phyloP scores from a whole-genome alignment of 345 rosid genomes.

The Erodium maritimum region DNA sequence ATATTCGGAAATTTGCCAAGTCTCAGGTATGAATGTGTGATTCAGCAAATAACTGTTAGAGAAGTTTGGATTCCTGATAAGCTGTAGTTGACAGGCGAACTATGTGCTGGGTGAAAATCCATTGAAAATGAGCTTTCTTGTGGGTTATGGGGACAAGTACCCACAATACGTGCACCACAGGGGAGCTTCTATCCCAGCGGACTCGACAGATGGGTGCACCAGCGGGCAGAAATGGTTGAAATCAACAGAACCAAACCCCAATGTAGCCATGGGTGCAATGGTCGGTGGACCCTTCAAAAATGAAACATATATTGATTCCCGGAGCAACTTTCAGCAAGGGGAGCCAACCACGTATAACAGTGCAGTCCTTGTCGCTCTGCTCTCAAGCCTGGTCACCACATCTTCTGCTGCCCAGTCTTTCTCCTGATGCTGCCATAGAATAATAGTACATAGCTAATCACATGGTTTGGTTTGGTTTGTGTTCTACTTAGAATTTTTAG shows the following conservation, averaged over 20 bases:
- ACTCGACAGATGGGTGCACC: constrained; percentile 57
- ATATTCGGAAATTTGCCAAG: constrained; percentile 73
- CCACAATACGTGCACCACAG: constrained; percentile 84
- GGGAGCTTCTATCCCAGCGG: constrained; percentile 85
- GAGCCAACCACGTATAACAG: constrained; percentile 90
- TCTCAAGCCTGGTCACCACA: constrained; percentile 81
- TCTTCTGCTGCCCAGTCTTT: constrained; percentile 65
- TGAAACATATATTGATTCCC: constrained; percentile 54
- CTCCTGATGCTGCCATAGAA: constrained; percentile 15
- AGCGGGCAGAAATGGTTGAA: constrained; percentile 73
- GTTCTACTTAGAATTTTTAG: no score
- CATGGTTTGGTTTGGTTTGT: background rate
- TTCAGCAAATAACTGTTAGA: background rate
- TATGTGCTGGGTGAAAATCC: constrained; percentile 84
- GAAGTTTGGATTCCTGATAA: background rate
- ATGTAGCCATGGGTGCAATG: constrained; percentile 75
- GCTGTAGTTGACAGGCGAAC: constrained; percentile 51
- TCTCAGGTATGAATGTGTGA: constrained; percentile 47
- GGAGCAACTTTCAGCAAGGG: constrained; percentile 72
- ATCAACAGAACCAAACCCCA: constrained; percentile 63
- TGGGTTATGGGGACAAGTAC: constrained; percentile 81
- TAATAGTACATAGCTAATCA: background rate
- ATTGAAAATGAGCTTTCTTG: constrained; percentile 66
- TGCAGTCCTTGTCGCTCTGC: constrained; percentile 77
- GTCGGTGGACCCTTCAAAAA: constrained; percentile 90